Percentiles rank a stretch among this genome's conserved stretches.
Conservation (phyloP, 140 eudicot species). For the Ambrosia hybrid region DNA sequence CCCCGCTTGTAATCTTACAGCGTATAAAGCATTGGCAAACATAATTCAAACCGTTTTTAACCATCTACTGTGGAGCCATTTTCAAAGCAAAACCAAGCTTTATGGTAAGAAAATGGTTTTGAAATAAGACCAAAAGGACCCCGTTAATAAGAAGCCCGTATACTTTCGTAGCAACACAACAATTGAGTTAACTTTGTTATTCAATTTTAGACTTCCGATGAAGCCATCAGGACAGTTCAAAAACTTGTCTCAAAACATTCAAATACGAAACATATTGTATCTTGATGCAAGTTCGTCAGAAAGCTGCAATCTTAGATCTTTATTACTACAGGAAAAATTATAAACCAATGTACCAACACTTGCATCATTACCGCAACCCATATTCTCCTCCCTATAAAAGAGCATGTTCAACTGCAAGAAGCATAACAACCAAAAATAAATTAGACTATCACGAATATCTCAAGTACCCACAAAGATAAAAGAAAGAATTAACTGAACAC, state of each 20-base stretch:
- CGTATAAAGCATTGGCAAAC: background rate
- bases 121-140: background rate
- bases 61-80: background rate
- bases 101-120: background rate
- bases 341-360: constrained; percentile 15
- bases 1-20: too few species aligned
- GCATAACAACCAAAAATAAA: background rate
- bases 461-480: background rate
- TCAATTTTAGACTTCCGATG: constrained; percentile 3
- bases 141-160: background rate
- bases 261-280: constrained; percentile 10
- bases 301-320: constrained; percentile 31
- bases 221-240: constrained; percentile 16
- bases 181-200: background rate
- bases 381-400: background rate
- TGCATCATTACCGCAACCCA: constrained; percentile 12
- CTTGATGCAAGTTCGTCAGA: constrained; percentile 25
- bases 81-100: background rate
- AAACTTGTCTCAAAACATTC: background rate
- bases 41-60: too few species aligned
- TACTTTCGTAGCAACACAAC: background rate
- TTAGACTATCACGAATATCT: constrained; percentile 1
- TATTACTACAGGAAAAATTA: constrained; percentile 30
- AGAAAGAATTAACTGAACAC: background rate
- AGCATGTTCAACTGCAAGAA: constrained; percentile 34